phyloP scores from a whole-genome alignment of 352 stramenopile genomes.

The Phytophthora idaei region DNA sequence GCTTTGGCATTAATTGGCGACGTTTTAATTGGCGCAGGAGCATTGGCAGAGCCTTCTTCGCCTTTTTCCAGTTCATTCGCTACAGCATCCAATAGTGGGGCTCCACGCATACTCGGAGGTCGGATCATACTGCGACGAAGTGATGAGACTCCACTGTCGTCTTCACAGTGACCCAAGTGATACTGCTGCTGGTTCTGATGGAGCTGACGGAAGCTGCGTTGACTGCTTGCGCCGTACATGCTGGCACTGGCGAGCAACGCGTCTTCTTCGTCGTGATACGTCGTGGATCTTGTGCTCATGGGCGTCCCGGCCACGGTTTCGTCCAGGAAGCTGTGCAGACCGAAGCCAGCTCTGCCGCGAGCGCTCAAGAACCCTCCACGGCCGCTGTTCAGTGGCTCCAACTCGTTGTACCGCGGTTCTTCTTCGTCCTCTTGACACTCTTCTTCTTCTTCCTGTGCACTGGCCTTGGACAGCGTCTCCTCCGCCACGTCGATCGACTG shows the following conservation, averaged over 20 bases:
- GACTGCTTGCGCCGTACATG: constrained; percentile 72
- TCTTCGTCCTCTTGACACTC: constrained; percentile 1
- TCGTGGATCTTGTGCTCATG: constrained; percentile 56
- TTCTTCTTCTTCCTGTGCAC: constrained; percentile 5
- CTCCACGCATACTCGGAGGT: constrained; percentile 34
- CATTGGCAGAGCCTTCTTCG: constrained; percentile 17
- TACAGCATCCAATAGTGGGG: constrained; percentile 22
- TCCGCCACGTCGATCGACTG: constrained; percentile 46
- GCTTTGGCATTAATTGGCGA: constrained; percentile 21
- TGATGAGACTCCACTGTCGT: constrained; percentile 42
- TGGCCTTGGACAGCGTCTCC: constrained; percentile 11
- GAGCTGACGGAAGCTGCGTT: constrained; percentile 72
- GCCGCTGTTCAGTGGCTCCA: constrained; percentile 37
- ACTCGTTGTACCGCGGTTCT: constrained; percentile 7
- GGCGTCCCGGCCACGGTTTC: constrained; percentile 51
- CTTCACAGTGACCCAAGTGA: constrained; percentile 61
- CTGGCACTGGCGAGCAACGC: constrained; percentile 70
- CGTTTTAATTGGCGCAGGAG: constrained; percentile 18
- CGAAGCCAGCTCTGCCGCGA: constrained; percentile 24
- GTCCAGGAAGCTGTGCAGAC: constrained; percentile 46
- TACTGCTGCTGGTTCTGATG: constrained; percentile 78
- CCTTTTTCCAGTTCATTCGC: constrained; percentile 32
- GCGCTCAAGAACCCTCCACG: constrained; percentile 34
- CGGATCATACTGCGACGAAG: constrained; percentile 42
- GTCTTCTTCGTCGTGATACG: constrained; percentile 77